These are phyloP conservation scores for Epichloe sibirici DNA, from an alignment of 2,329 filamentous ascomycete genomes.

Conservation along the genomic window DNA sequence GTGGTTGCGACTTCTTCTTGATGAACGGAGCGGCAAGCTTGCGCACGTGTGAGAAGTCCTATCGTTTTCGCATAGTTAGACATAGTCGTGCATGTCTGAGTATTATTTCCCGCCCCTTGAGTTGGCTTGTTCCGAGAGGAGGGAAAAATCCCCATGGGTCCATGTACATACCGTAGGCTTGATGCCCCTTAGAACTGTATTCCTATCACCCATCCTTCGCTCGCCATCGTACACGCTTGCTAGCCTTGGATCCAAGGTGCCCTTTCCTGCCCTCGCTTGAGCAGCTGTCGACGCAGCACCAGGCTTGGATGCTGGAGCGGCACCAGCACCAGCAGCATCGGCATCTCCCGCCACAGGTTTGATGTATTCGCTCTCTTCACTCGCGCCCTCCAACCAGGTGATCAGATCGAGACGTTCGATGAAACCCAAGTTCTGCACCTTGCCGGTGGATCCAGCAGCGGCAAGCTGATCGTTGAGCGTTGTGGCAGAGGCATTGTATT, in stretches of 20 bases:
- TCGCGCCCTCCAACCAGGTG: constrained; percentile 83
- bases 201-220: constrained; percentile 83
- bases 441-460: constrained; percentile 46
- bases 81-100: background rate
- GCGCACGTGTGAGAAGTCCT: constrained; percentile 92
- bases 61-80: background rate
- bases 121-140: too few relatives aligned
- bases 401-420: constrained; percentile 85
- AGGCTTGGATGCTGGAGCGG: constrained; percentile 19
- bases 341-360: constrained; percentile 62
- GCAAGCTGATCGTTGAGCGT: constrained; percentile 68
- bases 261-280: constrained; percentile 45
- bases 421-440: constrained; percentile 80
- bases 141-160: too few relatives aligned
- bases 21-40: constrained; percentile 75
- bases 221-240: constrained; percentile 86
- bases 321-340: constrained; percentile 27
- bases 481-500: constrained; percentile 78
- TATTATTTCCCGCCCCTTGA: too few relatives aligned
- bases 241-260: constrained; percentile 65
- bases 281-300: constrained; percentile 31
- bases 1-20: constrained; percentile 40
- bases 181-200: constrained; percentile 72
- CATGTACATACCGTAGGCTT: constrained; percentile 63
- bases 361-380: constrained; percentile 87